Conservation (phyloP, 441 rosid genomes). For the Gossypium lobatum region DNA sequence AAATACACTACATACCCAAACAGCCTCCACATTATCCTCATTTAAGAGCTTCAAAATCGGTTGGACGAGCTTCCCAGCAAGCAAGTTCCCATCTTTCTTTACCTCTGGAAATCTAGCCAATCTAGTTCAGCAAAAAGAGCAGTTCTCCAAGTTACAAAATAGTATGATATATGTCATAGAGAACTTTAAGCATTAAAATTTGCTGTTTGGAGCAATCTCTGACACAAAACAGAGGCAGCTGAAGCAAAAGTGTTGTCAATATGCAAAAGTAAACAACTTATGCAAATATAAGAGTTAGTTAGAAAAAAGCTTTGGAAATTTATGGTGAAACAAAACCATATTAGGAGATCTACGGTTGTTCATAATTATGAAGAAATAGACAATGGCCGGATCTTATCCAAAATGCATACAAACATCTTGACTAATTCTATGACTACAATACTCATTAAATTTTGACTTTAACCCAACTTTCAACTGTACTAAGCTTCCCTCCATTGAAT, state of each 20-base stretch:
- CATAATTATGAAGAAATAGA: no score
- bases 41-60: slow-evolving; percentile 64
- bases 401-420: background rate
- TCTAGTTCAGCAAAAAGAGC: slow-evolving; percentile 30
- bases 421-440: background rate
- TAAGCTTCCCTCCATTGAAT: background rate
- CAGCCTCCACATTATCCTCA: slow-evolving; percentile 51
- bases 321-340: background rate
- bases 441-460: background rate
- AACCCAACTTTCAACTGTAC: background rate
- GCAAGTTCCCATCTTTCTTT: slow-evolving; percentile 64
- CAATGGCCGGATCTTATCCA: no score
- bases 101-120: slow-evolving; percentile 56
- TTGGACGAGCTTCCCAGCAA: slow-evolving; percentile 52
- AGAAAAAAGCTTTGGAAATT: background rate
- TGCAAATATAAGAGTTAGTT: background rate
- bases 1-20: slow-evolving; percentile 40
- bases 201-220: background rate
- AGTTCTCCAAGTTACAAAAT: background rate
- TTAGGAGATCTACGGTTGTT: background rate
- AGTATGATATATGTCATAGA: background rate
- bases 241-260: background rate
- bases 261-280: slow-evolving; percentile 2
- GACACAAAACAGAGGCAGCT: background rate
- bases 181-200: background rate